Conservation (phyloP, 768 basidiomycete species). For the Crucibulum laeve region DNA sequence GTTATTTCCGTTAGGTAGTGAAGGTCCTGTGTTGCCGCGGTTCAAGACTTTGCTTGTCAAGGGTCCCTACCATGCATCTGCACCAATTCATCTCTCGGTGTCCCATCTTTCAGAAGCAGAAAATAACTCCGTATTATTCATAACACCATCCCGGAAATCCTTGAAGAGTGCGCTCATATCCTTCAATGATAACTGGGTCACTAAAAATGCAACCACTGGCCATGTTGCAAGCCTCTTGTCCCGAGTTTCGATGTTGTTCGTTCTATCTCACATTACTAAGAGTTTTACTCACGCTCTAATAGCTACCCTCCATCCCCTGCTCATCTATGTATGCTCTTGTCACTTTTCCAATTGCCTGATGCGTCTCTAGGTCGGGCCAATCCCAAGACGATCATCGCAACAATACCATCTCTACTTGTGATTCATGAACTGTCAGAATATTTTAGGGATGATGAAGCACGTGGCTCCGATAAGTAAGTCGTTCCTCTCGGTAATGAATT, state of each 20-base stretch:
- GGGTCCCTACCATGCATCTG: constrained; percentile 62
- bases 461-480: not conserved
- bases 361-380: constrained; percentile 11
- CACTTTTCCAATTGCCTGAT: constrained; percentile 32
- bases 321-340: constrained; percentile 50
- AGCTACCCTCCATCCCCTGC: constrained; percentile 65
- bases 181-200: constrained; percentile 55
- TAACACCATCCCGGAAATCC: constrained; percentile 48
- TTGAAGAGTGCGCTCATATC: constrained; percentile 37
- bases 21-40: constrained; percentile 42
- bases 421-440: constrained; percentile 1
- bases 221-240: constrained; percentile 29
- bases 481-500: not conserved
- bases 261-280: constrained; percentile 5
- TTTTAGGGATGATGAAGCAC: constrained; percentile 3
- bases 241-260: constrained; percentile 52
- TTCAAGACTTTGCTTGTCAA: constrained; percentile 59
- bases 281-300: constrained; percentile 7
- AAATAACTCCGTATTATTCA: constrained; percentile 35
- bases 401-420: not conserved
- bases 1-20: constrained; percentile 21
- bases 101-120: constrained; percentile 36
- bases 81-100: constrained; percentile 63
- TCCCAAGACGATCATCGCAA: constrained; percentile 14
- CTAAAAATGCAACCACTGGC: constrained; percentile 35